phyloP scores from a whole-genome alignment of 2,329 filamentous ascomycete genomes.

The Cytospora schulzeri region DNA sequence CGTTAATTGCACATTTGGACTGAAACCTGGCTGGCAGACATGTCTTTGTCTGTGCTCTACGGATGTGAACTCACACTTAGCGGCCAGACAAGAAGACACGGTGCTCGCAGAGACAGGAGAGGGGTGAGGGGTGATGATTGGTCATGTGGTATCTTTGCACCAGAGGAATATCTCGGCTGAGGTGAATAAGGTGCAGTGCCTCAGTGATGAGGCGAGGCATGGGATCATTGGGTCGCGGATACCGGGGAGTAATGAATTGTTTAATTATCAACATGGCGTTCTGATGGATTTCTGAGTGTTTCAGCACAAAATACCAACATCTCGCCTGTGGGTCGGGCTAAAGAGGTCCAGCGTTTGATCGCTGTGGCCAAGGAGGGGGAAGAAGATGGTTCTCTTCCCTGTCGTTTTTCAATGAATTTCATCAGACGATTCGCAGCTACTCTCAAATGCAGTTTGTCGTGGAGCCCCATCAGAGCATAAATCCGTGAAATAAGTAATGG shows the following conservation, averaged over 20 bases:
- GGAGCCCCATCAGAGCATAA: too few relatives aligned
- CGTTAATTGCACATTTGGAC: too few relatives aligned
- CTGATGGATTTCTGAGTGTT: background rate
- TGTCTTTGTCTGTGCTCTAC: background rate
- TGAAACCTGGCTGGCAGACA: background rate
- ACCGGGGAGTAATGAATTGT: conserved; percentile 9
- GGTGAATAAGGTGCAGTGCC: background rate
- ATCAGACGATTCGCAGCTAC: background rate
- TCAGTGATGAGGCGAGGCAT: background rate
- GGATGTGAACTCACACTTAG: background rate
- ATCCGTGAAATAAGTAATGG: too few relatives aligned
- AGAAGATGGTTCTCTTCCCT: background rate
- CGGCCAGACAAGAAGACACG: background rate
- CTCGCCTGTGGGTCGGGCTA: background rate
- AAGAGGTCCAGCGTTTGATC: background rate
- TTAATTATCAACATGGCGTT: conserved; percentile 4
- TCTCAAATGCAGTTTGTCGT: background rate
- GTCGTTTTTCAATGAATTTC: background rate
- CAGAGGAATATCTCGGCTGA: background rate
- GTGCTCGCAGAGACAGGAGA: background rate
- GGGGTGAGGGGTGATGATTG: background rate
- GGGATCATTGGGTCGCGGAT: background rate
- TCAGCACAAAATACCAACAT: background rate
- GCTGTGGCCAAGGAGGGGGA: background rate
- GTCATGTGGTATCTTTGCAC: background rate